A percentile compares a stretch with the other conserved stretches of the same genome.
These are phyloP conservation scores for Hanseniaspora sp. DNA, from an alignment of 1,139 yeast genomes.

Conservation along the genomic window DNA sequence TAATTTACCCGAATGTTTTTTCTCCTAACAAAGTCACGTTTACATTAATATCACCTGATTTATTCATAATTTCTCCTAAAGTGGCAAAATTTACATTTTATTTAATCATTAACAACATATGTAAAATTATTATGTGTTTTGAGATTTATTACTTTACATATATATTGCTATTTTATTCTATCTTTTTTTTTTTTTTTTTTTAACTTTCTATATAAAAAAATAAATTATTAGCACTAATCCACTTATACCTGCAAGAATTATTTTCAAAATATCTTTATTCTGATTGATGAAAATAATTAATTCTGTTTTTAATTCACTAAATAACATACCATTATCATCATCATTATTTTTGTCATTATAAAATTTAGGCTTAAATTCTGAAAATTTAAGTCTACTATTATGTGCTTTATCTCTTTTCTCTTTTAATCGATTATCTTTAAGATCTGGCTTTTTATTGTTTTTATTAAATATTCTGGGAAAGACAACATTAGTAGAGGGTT, in stretches of 20 bases:
- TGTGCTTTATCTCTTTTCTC: conserved; percentile 40
- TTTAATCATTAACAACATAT: no score
- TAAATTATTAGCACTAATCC: background rate
- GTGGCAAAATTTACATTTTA: no score
- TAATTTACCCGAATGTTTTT: no score
- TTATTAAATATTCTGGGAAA: conserved; percentile 18
- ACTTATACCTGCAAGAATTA: background rate
- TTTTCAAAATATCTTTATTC: conserved; percentile 19
- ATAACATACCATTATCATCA: conserved; percentile 21
- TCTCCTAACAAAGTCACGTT: no score
- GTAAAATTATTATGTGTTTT: no score
- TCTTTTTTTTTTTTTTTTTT: no score
- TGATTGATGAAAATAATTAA: conserved; percentile 20
- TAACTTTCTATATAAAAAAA: no score
- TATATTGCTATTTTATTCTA: no score
- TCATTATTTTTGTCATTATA: conserved; percentile 16
- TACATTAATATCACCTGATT: no score
- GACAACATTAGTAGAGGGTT: conserved; percentile 20
- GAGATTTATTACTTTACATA: no score
- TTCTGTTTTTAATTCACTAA: background rate
- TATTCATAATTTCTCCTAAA: no score
- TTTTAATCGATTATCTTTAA: conserved; percentile 36
- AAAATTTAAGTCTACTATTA: conserved; percentile 30
- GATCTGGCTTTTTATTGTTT: conserved; percentile 29
- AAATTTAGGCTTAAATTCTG: conserved; percentile 27